Conservation (phyloP, 805 yeast genomes). For the Middelhovenomyces tepae region DNA sequence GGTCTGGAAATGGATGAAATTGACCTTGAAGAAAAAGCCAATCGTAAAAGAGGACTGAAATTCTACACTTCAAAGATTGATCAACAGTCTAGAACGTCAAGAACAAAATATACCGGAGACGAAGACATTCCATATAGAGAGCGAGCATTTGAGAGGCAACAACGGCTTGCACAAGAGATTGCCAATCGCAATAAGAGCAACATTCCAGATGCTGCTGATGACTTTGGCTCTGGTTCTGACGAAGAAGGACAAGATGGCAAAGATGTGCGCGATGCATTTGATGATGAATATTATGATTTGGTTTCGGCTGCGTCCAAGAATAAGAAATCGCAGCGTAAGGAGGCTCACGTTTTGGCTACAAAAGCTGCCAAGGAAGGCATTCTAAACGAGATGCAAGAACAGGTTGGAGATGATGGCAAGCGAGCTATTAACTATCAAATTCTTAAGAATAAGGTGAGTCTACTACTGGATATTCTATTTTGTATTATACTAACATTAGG, state of each 20-base stretch:
- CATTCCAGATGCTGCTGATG: conserved; percentile 25
- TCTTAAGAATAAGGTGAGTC: conserved; percentile 89
- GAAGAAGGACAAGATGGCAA: conserved; percentile 37
- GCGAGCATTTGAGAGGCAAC: conserved; percentile 82
- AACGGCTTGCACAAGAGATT: conserved; percentile 80
- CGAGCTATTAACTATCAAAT: conserved; percentile 94
- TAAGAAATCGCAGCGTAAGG: conserved; percentile 46
- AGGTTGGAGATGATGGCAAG: conserved; percentile 70
- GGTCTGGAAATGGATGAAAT: conserved; percentile 59
- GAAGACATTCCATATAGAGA: conserved; percentile 87
- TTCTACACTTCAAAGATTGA: conserved; percentile 97
- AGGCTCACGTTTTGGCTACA: conserved; percentile 62
- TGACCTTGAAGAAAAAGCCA: conserved; percentile 78
- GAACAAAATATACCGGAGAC: conserved; percentile 66
- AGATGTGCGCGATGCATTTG: conserved; percentile 28
- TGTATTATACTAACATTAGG: no score
- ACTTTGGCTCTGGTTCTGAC: conserved; percentile 33
- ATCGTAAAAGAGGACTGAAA: conserved; percentile 72
- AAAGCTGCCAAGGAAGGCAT: conserved; percentile 80
- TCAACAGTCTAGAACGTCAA: conserved; percentile 55
- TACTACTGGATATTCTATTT: no score
- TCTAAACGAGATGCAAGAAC: conserved; percentile 53
- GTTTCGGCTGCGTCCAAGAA: conserved; percentile 40
- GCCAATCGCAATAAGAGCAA: conserved; percentile 68
- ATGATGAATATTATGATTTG: conserved; percentile 49